phyloP scores from a whole-genome alignment of 768 basidiomycete species.

The Dictyophora rubrovolvata region DNA sequence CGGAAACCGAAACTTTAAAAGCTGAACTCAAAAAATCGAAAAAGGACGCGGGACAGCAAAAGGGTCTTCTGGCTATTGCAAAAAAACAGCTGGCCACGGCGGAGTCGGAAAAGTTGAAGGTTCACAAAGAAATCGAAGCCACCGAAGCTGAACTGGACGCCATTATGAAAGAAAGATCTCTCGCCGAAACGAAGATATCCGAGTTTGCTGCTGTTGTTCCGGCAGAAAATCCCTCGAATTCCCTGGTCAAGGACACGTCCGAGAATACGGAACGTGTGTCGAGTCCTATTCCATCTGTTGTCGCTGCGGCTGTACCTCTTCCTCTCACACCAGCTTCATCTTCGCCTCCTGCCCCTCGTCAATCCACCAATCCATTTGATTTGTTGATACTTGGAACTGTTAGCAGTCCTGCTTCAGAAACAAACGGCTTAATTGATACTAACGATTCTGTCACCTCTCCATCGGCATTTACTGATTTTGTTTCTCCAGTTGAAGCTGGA shows the following conservation, averaged over 20 bases:
- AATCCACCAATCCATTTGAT: conserved; percentile 92
- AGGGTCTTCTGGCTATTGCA: conserved; percentile 87
- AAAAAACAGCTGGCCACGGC: conserved; percentile 85
- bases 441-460: conserved; percentile 36
- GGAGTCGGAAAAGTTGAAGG: conserved; percentile 64
- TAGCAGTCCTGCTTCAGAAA: no score
- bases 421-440: conserved; percentile 29
- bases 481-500: conserved; percentile 26
- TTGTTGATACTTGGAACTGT: conserved; percentile 20
- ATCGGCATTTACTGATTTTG: conserved; percentile 51
- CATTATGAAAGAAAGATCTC: conserved; percentile 45
- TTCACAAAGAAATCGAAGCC: conserved; percentile 63
- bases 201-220: conserved; percentile 27
- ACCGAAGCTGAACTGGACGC: conserved; percentile 44
- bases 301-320: conserved; percentile 64
- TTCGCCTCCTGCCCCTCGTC: conserved; percentile 36
- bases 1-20: conserved; percentile 62
- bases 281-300: conserved; percentile 33
- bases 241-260: conserved; percentile 1
- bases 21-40: conserved; percentile 74
- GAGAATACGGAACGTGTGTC: conserved; percentile 12
- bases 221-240: conserved; percentile 19
- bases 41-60: conserved; percentile 95
- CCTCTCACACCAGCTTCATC: conserved; percentile 59
- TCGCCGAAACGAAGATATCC: conserved; percentile 30